These are phyloP conservation scores for Ustilago shanxiensis DNA, from an alignment of 1,284 basidiomycete species.

Conservation along the genomic window DNA sequence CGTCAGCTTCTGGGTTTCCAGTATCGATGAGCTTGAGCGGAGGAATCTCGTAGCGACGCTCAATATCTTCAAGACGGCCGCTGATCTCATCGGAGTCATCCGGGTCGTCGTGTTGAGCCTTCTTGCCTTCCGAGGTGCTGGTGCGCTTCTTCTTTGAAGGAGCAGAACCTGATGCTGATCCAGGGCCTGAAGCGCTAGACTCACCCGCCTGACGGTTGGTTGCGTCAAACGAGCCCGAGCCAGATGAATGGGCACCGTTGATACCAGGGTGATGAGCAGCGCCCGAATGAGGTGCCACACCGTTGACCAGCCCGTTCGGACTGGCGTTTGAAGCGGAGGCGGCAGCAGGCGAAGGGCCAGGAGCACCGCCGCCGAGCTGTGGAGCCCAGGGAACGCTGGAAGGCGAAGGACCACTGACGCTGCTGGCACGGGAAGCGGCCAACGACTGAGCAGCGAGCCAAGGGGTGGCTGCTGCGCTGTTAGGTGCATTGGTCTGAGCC, in stretches of 20 bases:
- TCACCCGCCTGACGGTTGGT: constrained; percentile 8
- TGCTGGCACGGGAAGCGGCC: constrained; percentile 27
- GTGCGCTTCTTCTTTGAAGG: constrained; percentile 53
- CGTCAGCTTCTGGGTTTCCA: constrained; percentile 68
- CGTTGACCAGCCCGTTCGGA: constrained; percentile 22
- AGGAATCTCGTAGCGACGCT: constrained; percentile 59
- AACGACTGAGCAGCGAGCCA: constrained; percentile 41
- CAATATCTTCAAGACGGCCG: constrained; percentile 38
- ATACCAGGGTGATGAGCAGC: constrained; percentile 9
- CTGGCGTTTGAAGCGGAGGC: constrained; percentile 10
- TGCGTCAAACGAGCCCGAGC: constrained; percentile 9
- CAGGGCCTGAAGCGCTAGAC: constrained; percentile 11
- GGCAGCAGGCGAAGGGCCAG: constrained; percentile 15
- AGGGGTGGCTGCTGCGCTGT: constrained; percentile 10
- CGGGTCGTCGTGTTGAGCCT: constrained; percentile 22
- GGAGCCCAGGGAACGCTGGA: constrained; percentile 25
- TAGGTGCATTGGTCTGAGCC: constrained; percentile 17
- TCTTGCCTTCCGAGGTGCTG: constrained; percentile 51
- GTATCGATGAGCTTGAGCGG: constrained; percentile 68
- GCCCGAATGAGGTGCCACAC: constrained; percentile 7
- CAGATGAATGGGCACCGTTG: constrained; percentile 9
- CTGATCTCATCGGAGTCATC: constrained; percentile 35
- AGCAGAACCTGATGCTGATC: constrained; percentile 20
- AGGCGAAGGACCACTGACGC: constrained; percentile 34
- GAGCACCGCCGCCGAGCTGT: constrained; percentile 11